Base-by-base conservation (phyloP, 345 rosid genomes). In the Dimocarpus longan region DNA sequence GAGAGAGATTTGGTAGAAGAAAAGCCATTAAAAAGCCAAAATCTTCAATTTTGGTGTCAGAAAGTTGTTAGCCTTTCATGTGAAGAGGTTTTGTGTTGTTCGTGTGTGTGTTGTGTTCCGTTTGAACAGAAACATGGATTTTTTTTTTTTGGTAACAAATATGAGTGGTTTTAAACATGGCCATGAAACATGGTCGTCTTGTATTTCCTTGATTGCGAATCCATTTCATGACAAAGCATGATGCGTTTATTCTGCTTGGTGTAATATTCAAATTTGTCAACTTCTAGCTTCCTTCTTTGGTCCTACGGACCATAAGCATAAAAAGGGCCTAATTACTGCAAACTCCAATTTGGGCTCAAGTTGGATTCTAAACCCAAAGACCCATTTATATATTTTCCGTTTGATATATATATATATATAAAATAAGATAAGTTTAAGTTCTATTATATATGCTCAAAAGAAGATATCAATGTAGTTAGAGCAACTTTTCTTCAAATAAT, bases 1-100 rank as follows among this genome's bases (percentile, higher is more conserved):
- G 89, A 59, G 95, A 93, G 66, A 93, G 89, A 74, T 93, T 92
- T 6, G 97, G 86, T 10, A 92, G 87, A 74, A 91, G 91, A 88
- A 93, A 92, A 83, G 97, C 93, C 97, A 95, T 93, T 5, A 46
- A 8, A 16, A 60, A 60, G 13, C 65, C 28, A 60, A 3, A 18
- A 10, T 39, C 28, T 16, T 12, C 5, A 5, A 52, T 13, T 75
- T 43, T 18, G 22, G 11, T 57, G n/a, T 56, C 60, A 8, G 63
- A 54, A 76, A 60, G 60, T 32, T 77, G 63, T 63, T 37, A 70
- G 82, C 68, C 83, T 80, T 76, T 75, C 90, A 82, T 78, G 83
- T 26, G 75, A 66, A 64, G 71, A 65, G 75, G 68, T 64, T 52
- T 63, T 26, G 60, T 48, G 62, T 62, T 32, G 76, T 59, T 78